Conservation (phyloP, 2,329 filamentous ascomycete genomes). For the Colletotrichum tabaci region DNA sequence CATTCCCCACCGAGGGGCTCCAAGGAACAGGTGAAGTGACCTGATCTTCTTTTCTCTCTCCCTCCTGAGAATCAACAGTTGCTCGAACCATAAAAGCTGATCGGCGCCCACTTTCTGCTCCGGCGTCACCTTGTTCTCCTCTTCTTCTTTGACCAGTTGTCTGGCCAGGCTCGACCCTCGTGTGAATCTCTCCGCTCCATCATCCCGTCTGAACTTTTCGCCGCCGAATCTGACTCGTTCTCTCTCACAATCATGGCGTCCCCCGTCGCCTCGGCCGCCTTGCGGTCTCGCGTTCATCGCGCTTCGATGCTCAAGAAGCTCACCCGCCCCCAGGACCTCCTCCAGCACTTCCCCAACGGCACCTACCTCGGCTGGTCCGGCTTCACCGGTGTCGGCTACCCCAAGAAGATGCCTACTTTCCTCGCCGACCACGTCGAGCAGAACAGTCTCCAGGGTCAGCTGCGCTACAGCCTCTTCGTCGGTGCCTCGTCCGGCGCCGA, state of each 20-base stretch:
- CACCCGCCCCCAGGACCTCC: constrained; percentile 82
- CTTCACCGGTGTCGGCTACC: constrained; percentile 92
- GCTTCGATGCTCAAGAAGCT: constrained; percentile 87
- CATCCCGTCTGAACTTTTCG: not conserved
- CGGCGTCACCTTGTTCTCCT: constrained; percentile 14
- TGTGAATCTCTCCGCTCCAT: constrained; percentile 18
- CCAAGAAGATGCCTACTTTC: constrained; percentile 88
- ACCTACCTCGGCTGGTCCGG: constrained; percentile 93
- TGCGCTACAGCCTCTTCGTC: constrained; percentile 90
- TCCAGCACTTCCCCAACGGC: constrained; percentile 86
- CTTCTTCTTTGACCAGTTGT: constrained; percentile 2
- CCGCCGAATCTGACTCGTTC: not conserved
- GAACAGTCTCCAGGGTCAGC: constrained; percentile 85
- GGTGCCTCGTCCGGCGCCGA: constrained; percentile 91
- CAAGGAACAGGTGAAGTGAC: constrained; percentile 29
- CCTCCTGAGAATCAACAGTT: not conserved
- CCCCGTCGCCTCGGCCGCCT: constrained; percentile 76
- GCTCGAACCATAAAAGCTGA: constrained; percentile 23
- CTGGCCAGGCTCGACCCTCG: constrained; percentile 21
- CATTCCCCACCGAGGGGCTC: constrained; percentile 42
- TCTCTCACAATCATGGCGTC: constrained; percentile 59
- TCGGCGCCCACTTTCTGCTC: constrained; percentile 19
- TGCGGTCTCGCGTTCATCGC: constrained; percentile 82
- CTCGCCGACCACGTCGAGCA: constrained; percentile 91
- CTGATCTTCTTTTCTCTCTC: constrained; percentile 29